Percentiles rank a stretch among this genome's conserved stretches.
phyloP scores from a whole-genome alignment of 371 early-diverging fungal genomes.

The Mucor plumbeus region DNA sequence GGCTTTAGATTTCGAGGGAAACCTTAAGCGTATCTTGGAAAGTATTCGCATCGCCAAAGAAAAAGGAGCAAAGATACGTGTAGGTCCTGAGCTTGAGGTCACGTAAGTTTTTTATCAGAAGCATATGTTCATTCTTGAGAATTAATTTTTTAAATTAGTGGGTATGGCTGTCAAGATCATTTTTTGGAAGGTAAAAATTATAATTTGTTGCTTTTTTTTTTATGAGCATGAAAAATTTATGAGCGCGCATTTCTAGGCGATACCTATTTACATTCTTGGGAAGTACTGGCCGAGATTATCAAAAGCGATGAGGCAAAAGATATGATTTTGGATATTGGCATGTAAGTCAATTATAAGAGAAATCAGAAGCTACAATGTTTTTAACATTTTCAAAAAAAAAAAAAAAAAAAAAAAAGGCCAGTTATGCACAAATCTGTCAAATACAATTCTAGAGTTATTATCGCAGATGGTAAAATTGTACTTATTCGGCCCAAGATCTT shows the following conservation, averaged over 20 bases:
- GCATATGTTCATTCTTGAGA: neutral
- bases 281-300: conserved; percentile 82
- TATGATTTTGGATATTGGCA: conserved; percentile 93
- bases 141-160: conserved; percentile 51
- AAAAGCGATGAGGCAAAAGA: conserved; percentile 65
- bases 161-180: conserved; percentile 98
- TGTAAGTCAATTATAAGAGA: conserved; percentile 57
- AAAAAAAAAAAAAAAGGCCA: conserved; percentile 65
- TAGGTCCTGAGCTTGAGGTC: conserved; percentile 97
- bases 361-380: neutral
- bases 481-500: conserved; percentile 95
- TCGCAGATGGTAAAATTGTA: conserved; percentile 82
- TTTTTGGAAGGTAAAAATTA: conserved; percentile 82
- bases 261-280: conserved; percentile 95
- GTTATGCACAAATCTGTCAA: conserved; percentile 87
- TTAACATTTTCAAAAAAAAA: neutral
- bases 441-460: conserved; percentile 94
- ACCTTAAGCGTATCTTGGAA: conserved; percentile 83
- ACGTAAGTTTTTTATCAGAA: conserved; percentile 54
- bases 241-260: conserved; percentile 61
- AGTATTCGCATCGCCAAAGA: conserved; percentile 86
- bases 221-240: neutral
- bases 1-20: conserved; percentile 96
- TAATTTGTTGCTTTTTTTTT: too few relatives aligned
- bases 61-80: conserved; percentile 81